Percentiles rank a stretch among this genome's conserved stretches.
These are phyloP conservation scores for Nicotiana otophora DNA, from an alignment of 257 asterid species.

Conservation along the genomic window DNA sequence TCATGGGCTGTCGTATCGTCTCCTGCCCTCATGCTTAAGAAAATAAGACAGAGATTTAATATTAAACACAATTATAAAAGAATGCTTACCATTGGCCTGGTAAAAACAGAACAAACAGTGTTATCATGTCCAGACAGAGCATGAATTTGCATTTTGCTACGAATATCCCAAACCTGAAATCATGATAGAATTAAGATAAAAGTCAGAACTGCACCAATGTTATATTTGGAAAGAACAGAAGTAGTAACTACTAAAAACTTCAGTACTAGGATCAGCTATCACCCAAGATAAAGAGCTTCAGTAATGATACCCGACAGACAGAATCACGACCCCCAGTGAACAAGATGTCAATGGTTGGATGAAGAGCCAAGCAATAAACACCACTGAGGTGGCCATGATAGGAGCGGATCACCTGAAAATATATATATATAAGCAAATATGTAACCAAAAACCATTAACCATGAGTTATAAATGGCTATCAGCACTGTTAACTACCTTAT, in stretches of 20 bases:
- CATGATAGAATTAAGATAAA: background rate
- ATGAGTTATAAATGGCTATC: background rate
- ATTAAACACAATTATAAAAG: background rate
- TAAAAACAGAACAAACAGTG: slow-evolving; percentile 95
- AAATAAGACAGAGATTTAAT: background rate
- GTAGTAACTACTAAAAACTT: background rate
- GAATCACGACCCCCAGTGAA: slow-evolving; percentile 98
- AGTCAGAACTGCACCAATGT: background rate
- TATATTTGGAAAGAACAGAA: slow-evolving; percentile 51
- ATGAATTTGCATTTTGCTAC: slow-evolving; percentile 86
- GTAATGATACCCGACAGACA: slow-evolving; percentile 62
- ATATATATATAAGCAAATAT: background rate
- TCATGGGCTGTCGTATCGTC: background rate
- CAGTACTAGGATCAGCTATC: background rate
- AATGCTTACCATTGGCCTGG: slow-evolving; percentile 56
- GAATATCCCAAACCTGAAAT: slow-evolving; percentile 67
- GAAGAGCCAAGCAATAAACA: slow-evolving; percentile 91
- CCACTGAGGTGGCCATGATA: slow-evolving; percentile 99
- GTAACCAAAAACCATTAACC: background rate
- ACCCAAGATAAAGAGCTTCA: background rate
- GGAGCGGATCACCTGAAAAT: slow-evolving; percentile 77
- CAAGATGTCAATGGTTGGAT: slow-evolving; percentile 86
- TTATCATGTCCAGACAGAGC: slow-evolving; percentile 93
- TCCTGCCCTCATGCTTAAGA: background rate
- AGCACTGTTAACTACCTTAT: slow-evolving; percentile 53